Evolutionary conservation across 1,284 basidiomycete species (phyloP).

Genomic region (Kwoniella shivajii): DNA sequence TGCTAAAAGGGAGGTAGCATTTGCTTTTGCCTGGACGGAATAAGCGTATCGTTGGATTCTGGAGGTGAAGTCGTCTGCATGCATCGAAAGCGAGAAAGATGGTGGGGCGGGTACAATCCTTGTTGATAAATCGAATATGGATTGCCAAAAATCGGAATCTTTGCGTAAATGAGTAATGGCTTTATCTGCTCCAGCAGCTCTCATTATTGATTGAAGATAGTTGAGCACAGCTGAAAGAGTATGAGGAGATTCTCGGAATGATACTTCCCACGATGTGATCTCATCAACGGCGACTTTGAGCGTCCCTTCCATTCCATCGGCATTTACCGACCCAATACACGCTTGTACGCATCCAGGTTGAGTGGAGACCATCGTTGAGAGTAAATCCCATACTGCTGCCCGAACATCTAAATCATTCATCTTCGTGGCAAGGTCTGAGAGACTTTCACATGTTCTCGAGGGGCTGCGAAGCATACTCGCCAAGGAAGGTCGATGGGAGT

Average conservation of each 20-base stretch:
- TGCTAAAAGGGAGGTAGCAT: constrained; percentile 39
- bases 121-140: constrained; percentile 37
- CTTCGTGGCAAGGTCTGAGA: constrained; percentile 26
- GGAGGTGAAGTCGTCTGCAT: constrained; percentile 42
- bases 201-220: constrained; percentile 70
- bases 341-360: constrained; percentile 85
- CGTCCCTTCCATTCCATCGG: constrained; percentile 58
- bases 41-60: constrained; percentile 63
- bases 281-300: constrained; percentile 63
- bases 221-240: constrained; percentile 73
- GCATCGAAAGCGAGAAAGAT: constrained; percentile 37
- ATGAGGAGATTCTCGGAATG: constrained; percentile 74
- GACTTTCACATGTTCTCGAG: constrained; percentile 25
- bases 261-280: constrained; percentile 65
- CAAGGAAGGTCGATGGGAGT: constrained; percentile 35
- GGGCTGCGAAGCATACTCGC: constrained; percentile 44
- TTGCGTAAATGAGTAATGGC: constrained; percentile 29
- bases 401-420: constrained; percentile 57
- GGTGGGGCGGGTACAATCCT: constrained; percentile 41
- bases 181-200: constrained; percentile 29
- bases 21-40: constrained; percentile 55
- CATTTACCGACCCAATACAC: constrained; percentile 67
- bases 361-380: constrained; percentile 76
- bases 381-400: constrained; percentile 78
- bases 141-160: constrained; percentile 40